Evolutionary conservation across 306 rosid genomes (phyloP).

Genomic region (Pyrus pyrifolia): DNA sequence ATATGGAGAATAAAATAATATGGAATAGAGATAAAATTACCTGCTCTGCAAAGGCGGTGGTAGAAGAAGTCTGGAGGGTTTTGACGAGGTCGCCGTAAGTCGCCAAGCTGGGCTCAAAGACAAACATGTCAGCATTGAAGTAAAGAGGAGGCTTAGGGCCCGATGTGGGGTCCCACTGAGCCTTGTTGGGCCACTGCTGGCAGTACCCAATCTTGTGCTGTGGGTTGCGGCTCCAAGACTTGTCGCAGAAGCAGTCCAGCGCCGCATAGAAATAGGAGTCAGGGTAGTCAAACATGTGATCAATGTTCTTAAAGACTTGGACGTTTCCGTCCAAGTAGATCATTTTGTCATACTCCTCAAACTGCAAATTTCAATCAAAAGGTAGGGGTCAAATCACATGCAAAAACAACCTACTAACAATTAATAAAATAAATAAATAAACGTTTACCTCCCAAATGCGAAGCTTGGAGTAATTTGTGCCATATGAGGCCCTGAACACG

Average conservation of each 20-base stretch:
- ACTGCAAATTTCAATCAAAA: constrained; percentile 25
- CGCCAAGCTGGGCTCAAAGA: constrained; percentile 42
- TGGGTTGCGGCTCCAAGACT: constrained; percentile 52
- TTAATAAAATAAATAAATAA: background rate
- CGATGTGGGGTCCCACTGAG: constrained; percentile 42
- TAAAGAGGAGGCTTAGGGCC: constrained; percentile 71
- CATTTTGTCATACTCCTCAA: constrained; percentile 77
- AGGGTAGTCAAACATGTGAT: constrained; percentile 53
- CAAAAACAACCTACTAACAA: no score
- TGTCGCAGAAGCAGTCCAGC: constrained; percentile 79
- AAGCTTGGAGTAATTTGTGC: constrained; percentile 84
- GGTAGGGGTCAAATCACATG: no score
- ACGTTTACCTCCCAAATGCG: constrained; percentile 78
- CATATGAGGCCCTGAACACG: constrained; percentile 64
- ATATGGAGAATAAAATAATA: no score
- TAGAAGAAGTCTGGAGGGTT: constrained; percentile 29
- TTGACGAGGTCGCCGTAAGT: constrained; percentile 50
- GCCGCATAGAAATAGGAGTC: constrained; percentile 61
- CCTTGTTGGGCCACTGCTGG: constrained; percentile 69
- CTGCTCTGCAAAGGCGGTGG: constrained; percentile 84
- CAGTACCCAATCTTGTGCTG: constrained; percentile 65
- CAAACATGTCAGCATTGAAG: constrained; percentile 86
- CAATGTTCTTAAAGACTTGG: constrained; percentile 67
- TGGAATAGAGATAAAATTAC: constrained; percentile 2
- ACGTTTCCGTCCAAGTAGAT: constrained; percentile 74